These are phyloP conservation scores for Zygosaccharomyces gambellarensis DNA, from an alignment of 805 yeast species.

Conservation along the genomic window DNA sequence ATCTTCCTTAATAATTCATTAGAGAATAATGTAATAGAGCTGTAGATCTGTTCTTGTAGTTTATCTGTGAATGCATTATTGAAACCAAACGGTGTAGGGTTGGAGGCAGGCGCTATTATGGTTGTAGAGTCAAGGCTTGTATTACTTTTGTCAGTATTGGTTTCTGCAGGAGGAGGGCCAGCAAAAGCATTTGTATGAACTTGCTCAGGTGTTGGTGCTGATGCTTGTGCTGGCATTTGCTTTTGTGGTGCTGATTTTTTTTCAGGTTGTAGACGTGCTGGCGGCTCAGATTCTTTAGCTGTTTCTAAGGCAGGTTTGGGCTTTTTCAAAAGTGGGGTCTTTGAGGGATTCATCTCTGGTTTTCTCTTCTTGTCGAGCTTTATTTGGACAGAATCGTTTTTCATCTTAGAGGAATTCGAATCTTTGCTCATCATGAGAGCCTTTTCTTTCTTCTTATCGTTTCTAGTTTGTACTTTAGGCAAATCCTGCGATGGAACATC, in stretches of 20 bases:
- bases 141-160: slow-evolving; percentile 2
- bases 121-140: slow-evolving; percentile 9
- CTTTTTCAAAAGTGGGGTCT: neutral
- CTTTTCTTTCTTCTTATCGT: slow-evolving; percentile 2
- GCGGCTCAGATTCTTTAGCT: neutral
- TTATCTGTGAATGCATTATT: slow-evolving; percentile 34
- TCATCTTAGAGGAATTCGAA: neutral
- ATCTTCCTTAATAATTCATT: slow-evolving; percentile 35
- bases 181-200: neutral
- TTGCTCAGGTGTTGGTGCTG: neutral
- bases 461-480: slow-evolving; percentile 5
- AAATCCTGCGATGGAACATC: slow-evolving; percentile 22
- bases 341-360: neutral
- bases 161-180: neutral
- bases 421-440: neutral
- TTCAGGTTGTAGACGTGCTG: neutral
- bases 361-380: slow-evolving; percentile 1
- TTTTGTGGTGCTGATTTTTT: neutral
- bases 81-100: slow-evolving; percentile 6
- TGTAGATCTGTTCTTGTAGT: slow-evolving; percentile 36
- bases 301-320: neutral
- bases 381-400: slow-evolving; percentile 3
- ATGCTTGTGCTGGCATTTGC: neutral
- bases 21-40: slow-evolving; percentile 35
- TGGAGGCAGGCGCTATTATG: slow-evolving; percentile 7